Conservation (phyloP, 345 rosid species). For the Gossypium mustelinum region DNA sequence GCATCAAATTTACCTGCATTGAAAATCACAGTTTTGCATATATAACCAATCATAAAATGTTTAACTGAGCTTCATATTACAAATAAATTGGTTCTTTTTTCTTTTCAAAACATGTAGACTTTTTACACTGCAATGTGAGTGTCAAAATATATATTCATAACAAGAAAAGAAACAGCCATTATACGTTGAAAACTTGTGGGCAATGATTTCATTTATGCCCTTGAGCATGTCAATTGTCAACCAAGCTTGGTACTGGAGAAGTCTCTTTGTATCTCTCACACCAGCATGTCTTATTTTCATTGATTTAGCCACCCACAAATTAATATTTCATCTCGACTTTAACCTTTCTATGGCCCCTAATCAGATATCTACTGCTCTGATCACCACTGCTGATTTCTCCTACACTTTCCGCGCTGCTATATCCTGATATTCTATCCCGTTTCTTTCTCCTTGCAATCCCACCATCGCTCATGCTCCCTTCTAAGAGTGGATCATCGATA, state of each 20-base stretch:
- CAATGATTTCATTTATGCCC: slow-evolving; percentile 3
- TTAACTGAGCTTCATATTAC: too few species aligned
- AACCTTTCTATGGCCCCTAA: slow-evolving; percentile 67
- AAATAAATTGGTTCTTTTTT: too few species aligned
- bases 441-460: slow-evolving; percentile 62
- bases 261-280: not conserved
- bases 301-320: not conserved
- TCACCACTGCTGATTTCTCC: slow-evolving; percentile 98
- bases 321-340: slow-evolving; percentile 12
- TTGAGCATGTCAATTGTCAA: not conserved
- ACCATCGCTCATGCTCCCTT: slow-evolving; percentile 85
- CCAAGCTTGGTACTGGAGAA: not conserved
- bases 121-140: not conserved
- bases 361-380: slow-evolving; percentile 59
- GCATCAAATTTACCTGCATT: slow-evolving; percentile 47
- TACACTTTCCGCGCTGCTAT: slow-evolving; percentile 80
- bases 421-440: slow-evolving; percentile 62
- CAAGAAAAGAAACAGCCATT: not conserved
- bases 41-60: too few species aligned
- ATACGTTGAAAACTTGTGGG: not conserved
- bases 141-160: not conserved
- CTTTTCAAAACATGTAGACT: too few species aligned
- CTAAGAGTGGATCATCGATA: slow-evolving; percentile 87
- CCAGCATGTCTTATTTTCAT: not conserved
- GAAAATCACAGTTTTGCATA: not conserved